phyloP scores from a whole-genome alignment of 2,329 filamentous ascomycete genomes.

The Macroventuria anomochaeta region DNA sequence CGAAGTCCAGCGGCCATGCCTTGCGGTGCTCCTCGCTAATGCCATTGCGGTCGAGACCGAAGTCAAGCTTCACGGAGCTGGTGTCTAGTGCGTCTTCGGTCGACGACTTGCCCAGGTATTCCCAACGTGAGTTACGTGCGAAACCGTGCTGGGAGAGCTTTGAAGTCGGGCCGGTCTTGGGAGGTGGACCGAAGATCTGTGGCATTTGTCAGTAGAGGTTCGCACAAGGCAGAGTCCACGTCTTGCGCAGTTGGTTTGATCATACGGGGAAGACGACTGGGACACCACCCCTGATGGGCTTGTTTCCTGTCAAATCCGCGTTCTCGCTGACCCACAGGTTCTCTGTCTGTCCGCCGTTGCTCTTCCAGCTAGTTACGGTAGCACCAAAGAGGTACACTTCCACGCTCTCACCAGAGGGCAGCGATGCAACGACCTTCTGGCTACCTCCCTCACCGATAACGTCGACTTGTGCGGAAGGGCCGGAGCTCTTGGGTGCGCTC shows the following conservation, averaged over 20 bases:
- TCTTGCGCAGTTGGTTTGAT: slow-evolving; percentile 20
- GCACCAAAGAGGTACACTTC: slow-evolving; percentile 89
- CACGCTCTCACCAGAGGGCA: slow-evolving; percentile 86
- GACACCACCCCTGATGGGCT: slow-evolving; percentile 89
- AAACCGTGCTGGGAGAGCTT: slow-evolving; percentile 92
- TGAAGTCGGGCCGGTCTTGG: slow-evolving; percentile 77
- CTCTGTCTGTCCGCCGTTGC: slow-evolving; percentile 72
- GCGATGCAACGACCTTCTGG: slow-evolving; percentile 75
- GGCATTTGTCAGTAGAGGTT: slow-evolving; percentile 15
- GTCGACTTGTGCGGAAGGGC: slow-evolving; percentile 71
- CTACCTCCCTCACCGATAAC: slow-evolving; percentile 76
- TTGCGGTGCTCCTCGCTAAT: slow-evolving; percentile 71
- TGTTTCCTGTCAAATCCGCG: slow-evolving; percentile 82
- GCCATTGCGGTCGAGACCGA: slow-evolving; percentile 79
- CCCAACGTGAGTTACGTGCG: slow-evolving; percentile 87
- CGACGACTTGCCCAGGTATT: slow-evolving; percentile 89
- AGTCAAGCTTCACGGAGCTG: slow-evolving; percentile 86
- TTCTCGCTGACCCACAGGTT: slow-evolving; percentile 85
- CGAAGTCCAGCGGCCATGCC: slow-evolving; percentile 87
- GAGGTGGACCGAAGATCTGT: slow-evolving; percentile 80
- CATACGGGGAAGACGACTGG: slow-evolving; percentile 90
- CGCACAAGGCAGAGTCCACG: neutral
- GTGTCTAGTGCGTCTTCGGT: slow-evolving; percentile 62
- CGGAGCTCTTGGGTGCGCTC: slow-evolving; percentile 64
- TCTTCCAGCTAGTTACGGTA: slow-evolving; percentile 93